These are phyloP conservation scores for Starmerella floris DNA, from an alignment of 805 yeast genomes.

Conservation along the genomic window DNA sequence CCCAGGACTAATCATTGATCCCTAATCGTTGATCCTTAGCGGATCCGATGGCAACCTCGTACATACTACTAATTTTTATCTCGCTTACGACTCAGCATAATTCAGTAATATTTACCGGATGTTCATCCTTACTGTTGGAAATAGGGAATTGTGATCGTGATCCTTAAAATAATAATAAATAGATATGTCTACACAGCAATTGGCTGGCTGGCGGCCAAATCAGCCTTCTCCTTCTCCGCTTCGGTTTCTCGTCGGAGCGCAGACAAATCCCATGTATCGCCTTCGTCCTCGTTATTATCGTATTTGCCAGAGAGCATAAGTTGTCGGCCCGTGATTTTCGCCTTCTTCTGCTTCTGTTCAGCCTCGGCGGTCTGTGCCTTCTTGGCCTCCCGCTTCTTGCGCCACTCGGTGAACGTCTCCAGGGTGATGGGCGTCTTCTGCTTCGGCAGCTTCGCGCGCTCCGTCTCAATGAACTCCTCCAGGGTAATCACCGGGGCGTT, in stretches of 20 bases:
- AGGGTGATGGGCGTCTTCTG: conserved; percentile 70
- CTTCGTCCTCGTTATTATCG: conserved; percentile 21
- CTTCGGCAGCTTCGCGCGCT: conserved; percentile 69
- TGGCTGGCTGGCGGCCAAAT: background rate
- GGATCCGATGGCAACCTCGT: too few species aligned
- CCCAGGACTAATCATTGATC: conserved; percentile 13
- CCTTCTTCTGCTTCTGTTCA: conserved; percentile 32
- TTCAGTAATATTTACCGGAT: too few species aligned
- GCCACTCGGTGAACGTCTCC: conserved; percentile 74
- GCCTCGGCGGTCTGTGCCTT: conserved; percentile 34
- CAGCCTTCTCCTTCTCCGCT: conserved; percentile 14
- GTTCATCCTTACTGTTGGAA: too few species aligned
- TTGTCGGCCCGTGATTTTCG: conserved; percentile 27
- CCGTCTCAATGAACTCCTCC: conserved; percentile 92
- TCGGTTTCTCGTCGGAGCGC: conserved; percentile 28
- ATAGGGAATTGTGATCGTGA: too few species aligned
- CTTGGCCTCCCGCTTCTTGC: conserved; percentile 48
- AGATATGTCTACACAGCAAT: conserved; percentile 3
- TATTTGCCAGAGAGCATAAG: conserved; percentile 31
- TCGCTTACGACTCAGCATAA: too few species aligned
- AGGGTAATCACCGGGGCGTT: conserved; percentile 78
- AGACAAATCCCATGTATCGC: conserved; percentile 28
- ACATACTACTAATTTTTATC: too few species aligned
- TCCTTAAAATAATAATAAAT: background rate
- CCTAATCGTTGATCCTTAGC: background rate